Evolutionary conservation across 2,329 filamentous ascomycete species (phyloP).

Genomic region (Podosphaera xanthii): DNA sequence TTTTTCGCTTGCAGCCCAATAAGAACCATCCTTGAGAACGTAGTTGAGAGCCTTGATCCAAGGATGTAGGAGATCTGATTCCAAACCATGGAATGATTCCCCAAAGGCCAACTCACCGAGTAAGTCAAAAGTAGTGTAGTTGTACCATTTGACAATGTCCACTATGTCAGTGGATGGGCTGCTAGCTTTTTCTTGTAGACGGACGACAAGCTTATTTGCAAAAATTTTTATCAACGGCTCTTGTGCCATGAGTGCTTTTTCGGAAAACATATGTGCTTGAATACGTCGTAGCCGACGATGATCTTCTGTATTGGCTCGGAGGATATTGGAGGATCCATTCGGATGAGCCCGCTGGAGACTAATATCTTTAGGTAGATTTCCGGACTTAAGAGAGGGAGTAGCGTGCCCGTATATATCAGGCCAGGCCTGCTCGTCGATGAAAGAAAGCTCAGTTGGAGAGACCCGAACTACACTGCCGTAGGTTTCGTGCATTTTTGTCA

Average conservation of each 20-base stretch:
- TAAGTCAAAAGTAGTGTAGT: conserved; percentile 18
- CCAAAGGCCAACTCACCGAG: conserved; percentile 23
- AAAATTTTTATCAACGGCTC: conserved; percentile 5
- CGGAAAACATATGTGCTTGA: conserved; percentile 15
- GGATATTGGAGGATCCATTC: neutral
- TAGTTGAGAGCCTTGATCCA: conserved; percentile 7
- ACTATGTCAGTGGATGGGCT: neutral
- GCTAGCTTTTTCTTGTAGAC: conserved; percentile 11
- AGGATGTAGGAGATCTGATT: conserved; percentile 9
- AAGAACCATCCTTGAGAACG: neutral
- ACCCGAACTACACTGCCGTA: neutral
- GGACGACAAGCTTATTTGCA: conserved; percentile 2
- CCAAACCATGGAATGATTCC: conserved; percentile 18
- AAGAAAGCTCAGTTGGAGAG: neutral
- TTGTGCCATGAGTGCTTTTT: conserved; percentile 15
- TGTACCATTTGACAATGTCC: conserved; percentile 12
- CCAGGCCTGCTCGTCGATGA: conserved; percentile 1
- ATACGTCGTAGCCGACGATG: conserved; percentile 14
- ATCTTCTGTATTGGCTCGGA: conserved; percentile 1
- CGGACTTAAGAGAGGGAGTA: neutral
- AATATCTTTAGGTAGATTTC: neutral
- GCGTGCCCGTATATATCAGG: conserved; percentile 1
- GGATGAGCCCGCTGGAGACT: neutral
- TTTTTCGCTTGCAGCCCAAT: neutral
- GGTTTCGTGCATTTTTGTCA: neutral